These are phyloP conservation scores for Domatiomyces catenatus DNA, from an alignment of 2,329 filamentous ascomycete species.

Conservation along the genomic window DNA sequence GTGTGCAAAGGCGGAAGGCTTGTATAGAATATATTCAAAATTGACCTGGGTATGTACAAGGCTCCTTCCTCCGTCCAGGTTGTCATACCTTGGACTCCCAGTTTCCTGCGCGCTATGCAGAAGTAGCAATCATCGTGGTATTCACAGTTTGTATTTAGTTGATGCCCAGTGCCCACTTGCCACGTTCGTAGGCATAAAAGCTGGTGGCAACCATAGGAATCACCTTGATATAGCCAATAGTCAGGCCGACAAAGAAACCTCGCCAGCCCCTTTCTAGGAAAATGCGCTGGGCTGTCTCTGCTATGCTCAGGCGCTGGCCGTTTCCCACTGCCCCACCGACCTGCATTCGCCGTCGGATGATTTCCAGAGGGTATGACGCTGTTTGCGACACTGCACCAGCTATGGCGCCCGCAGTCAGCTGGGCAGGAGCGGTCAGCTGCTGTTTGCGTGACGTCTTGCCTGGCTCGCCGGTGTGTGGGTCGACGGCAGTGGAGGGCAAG, in stretches of 20 bases:
- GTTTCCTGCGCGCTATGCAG: not conserved
- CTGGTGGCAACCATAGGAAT: constrained; percentile 70
- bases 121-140: not conserved
- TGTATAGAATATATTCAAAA: not conserved
- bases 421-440: constrained; percentile 67
- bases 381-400: constrained; percentile 86
- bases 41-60: not conserved
- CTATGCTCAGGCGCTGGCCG: constrained; percentile 60
- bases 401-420: constrained; percentile 67
- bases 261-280: constrained; percentile 57
- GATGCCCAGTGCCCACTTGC: constrained; percentile 51
- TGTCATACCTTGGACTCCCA: not conserved
- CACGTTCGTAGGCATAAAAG: constrained; percentile 53
- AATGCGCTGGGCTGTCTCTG: constrained; percentile 63
- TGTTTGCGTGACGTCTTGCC: constrained; percentile 42
- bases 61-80: not conserved
- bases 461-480: constrained; percentile 20
- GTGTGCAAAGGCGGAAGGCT: not conserved
- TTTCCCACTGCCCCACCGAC: constrained; percentile 90
- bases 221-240: constrained; percentile 90
- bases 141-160: constrained; percentile 21
- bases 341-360: constrained; percentile 86
- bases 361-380: constrained; percentile 81
- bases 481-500: constrained; percentile 36
- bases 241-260: constrained; percentile 85